Evolutionary conservation across 768 basidiomycete genomes (phyloP), one percentile per base, ranked within the genome.

Genomic region (Ramaria rubella): DNA sequence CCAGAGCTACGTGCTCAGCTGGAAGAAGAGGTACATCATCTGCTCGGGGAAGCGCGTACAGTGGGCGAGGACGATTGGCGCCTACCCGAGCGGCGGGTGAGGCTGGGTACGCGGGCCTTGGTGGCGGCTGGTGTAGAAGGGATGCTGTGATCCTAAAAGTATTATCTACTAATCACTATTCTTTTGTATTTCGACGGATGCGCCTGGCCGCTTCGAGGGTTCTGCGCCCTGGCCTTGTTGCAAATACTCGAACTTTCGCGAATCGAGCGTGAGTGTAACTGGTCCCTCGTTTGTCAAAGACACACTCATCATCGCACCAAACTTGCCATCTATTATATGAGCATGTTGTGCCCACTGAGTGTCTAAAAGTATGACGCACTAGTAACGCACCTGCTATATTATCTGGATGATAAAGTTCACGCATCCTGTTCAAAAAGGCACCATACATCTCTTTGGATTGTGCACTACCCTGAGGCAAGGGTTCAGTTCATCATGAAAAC

Each of bases 271-370:
- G 59, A 93, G 85, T 11, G 90, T 92, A 26, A 93, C 82, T 55
- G 90, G 90, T 2, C 90, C 90, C 87, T 97, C 94, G 67, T 97
- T 97, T 21, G 80, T 86, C 55, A 95, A 70, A 59, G 75, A 81
- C 52, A 97, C 90, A 57, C 84, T 80, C 94, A 97, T 97, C 94
- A 95, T 95, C 4, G 93, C 94, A 30, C 93, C 93, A 66, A 97
- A 96, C 62, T 75, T 77, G n/a, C 94, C 94, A 68, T 97, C 94
- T 94, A 59, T 53, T 53, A 34, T 23, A 8, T 54, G 49, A n/a
- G n/a, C n/a, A n/a, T n/a, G n/a, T n/a, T n/a, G n/a, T n/a, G n/a
- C n/a, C n/a, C n/a, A n/a, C n/a, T n/a, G n/a, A n/a, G n/a, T n/a
- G n/a, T n/a, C n/a, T n/a, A n/a, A n/a, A n/a, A n/a, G n/a, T n/a